phyloP scores from a whole-genome alignment of 2,329 filamentous ascomycete species.

The Fusarium sp. region DNA sequence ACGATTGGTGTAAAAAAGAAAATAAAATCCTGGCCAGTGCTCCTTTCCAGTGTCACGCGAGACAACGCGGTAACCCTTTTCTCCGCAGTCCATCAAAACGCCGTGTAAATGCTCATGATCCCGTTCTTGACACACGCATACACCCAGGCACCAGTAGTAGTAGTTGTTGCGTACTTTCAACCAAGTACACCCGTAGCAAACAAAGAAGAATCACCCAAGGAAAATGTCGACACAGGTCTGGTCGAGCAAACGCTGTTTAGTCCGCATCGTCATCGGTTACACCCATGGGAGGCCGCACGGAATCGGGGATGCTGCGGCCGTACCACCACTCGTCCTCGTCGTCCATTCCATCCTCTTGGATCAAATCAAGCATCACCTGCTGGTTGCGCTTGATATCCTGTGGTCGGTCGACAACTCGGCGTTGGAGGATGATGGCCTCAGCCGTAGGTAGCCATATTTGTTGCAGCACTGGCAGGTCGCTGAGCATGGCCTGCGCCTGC shows the following conservation, averaged over 20 bases:
- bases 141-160: slow-evolving; percentile 28
- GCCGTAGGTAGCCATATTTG: slow-evolving; percentile 70
- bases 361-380: slow-evolving; percentile 69
- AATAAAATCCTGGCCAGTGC: slow-evolving; percentile 15
- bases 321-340: slow-evolving; percentile 71
- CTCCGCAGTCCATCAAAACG: slow-evolving; percentile 39
- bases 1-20: slow-evolving; percentile 39
- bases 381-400: slow-evolving; percentile 70
- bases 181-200: slow-evolving; percentile 23
- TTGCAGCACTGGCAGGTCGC: slow-evolving; percentile 65
- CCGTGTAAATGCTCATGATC: slow-evolving; percentile 46
- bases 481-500: slow-evolving; percentile 58
- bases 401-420: slow-evolving; percentile 64
- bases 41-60: slow-evolving; percentile 32
- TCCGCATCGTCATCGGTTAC: slow-evolving; percentile 62
- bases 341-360: slow-evolving; percentile 65
- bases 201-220: slow-evolving; percentile 27
- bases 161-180: slow-evolving; percentile 20
- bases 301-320: slow-evolving; percentile 61
- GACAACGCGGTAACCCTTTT: slow-evolving; percentile 34
- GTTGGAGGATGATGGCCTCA: slow-evolving; percentile 66
- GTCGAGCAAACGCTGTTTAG: slow-evolving; percentile 33
- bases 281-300: slow-evolving; percentile 59
- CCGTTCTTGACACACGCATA: slow-evolving; percentile 38
- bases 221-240: slow-evolving; percentile 19